Evolutionary conservation across 768 basidiomycete species (phyloP).

Genomic region (Termitomyces sp.): DNA sequence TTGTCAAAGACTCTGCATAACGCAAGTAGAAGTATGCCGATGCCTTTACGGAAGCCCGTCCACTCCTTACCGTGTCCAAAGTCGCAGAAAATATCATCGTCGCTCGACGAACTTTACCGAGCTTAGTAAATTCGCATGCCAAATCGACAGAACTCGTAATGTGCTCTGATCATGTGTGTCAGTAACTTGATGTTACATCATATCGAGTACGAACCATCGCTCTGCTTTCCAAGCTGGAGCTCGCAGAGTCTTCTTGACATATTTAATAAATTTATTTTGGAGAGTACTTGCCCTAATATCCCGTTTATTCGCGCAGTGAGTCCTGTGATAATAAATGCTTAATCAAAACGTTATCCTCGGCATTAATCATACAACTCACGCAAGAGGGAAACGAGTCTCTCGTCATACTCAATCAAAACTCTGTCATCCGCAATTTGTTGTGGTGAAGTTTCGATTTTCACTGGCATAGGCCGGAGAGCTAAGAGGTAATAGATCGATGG

Average conservation of each 20-base stretch:
- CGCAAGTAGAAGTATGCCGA: conserved; percentile 53
- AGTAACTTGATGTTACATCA: not conserved
- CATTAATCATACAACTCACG: conserved; percentile 32
- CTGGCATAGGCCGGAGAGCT: conserved; percentile 26
- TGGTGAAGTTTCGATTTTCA: conserved; percentile 22
- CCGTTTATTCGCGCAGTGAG: conserved; percentile 59
- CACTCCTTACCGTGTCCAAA: conserved; percentile 37
- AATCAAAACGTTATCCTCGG: not conserved
- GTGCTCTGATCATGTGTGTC: conserved; percentile 38
- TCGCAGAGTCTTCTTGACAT: conserved; percentile 58
- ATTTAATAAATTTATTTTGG: conserved; percentile 64
- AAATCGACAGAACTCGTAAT: conserved; percentile 61
- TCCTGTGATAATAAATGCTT: conserved; percentile 28
- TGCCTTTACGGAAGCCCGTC: conserved; percentile 43
- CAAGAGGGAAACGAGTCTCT: conserved; percentile 41
- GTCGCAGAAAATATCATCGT: conserved; percentile 57
- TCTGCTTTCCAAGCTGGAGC: conserved; percentile 29
- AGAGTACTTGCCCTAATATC: conserved; percentile 57
- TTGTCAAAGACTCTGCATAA: conserved; percentile 60
- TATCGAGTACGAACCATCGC: conserved; percentile 35
- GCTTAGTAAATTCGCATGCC: conserved; percentile 70
- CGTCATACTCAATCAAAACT: conserved; percentile 24
- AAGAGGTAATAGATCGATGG: not conserved
- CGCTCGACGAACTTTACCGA: conserved; percentile 73
- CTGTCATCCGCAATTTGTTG: conserved; percentile 16